Base-by-base conservation (phyloP, 495 filamentous ascomycete genomes). In the Penicillium bovifimosum region DNA sequence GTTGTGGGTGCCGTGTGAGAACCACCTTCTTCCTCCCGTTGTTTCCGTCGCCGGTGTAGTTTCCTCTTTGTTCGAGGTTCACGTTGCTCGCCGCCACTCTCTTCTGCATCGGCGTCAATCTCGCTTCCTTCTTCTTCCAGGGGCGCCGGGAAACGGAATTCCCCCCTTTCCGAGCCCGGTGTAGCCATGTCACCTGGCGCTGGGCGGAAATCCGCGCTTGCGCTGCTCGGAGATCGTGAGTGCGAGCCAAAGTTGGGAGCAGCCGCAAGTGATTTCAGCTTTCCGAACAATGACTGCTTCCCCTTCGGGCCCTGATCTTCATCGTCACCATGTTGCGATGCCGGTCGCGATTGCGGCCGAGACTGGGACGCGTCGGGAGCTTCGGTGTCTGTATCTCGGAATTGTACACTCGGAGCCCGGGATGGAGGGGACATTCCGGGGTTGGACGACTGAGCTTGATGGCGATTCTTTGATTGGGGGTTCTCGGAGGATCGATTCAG, bases 71-170 rank as follows among this genome's bases (percentile, higher is more conserved):
- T 76, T 61, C 63, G 67, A 8, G 54, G 63, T 47, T 57, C 69
- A 5, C 61, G 59, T 36, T 74, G 64, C 31, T 79, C 80, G 9
- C 68, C 74, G 7, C 67, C 70, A 34, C 70, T 91, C 60, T 88
- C 84, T 60, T 90, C 86, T 9, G 84, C 87, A 67, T 91, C 87
- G 5, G 87, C 87, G 70, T 90, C 86, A 53, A 83, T 85, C 59
- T 85, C 84, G 48, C 83, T 86, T 2, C 76, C 79, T 55, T 86
- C 81, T 56, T 86, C 84, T 38, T 80, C 69, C 31, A 80, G 63
- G 3, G 78, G 76, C 35, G 80, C 74, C 18, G 80, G 74, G 56
- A 71, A 76, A 32, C 73, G 79, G 46, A 69, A 75, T 42, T 79
- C 81, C 46, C 71, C 80, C 44, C 66, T 78, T 70, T 69, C 80